Base-by-base conservation (phyloP, 2,329 filamentous ascomycete genomes). In the Pseudogymnoascus sp. region DNA sequence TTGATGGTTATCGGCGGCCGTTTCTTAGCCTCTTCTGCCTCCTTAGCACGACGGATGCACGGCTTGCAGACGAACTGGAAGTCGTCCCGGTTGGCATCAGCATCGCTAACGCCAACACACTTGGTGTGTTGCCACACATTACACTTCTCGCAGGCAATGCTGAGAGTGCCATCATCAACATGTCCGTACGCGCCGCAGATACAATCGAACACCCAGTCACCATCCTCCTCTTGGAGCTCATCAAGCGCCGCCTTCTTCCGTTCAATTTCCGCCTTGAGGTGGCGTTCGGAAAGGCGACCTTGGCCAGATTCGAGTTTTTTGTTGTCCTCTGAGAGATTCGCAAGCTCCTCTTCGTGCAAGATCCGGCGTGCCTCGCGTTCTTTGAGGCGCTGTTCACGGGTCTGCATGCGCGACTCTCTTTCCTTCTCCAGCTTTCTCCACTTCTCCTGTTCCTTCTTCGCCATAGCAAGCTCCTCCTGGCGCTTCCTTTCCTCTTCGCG, bases 121-220 rank as follows among this genome's bases (percentile, higher is more conserved):
- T 89, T 91, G 79, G 92, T 96, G 73, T 99, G 95, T 74, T 97
- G 93, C 95, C 95, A 99, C 59, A 96, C 88, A 72, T 88, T 96
- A 79, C 95, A 99, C 68, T 82, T 87, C 72, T 99, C 95, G 76
- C 95, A 99, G 28, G 93, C 90, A 67, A 99, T 87, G 73, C 92
- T 96, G 73, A 96, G 93, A 6, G 91, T 88, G 37, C 95, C 95
- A 73, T 97, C 95, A 70, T 99, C 95, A 64, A 97, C 90, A 69
- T 96, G 88, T 21, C 95, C 95, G 74, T 96, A 88, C 21, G 92
- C 83, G 25, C 93, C 93, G 74, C 95, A 99, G 25, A 90, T 83
- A 73, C 95, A 99, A 73, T 99, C 95, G 69, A 99, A 99, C 40
- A 91, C 84, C 95, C 95, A 97, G 61, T 92, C 86, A 11, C 91